Evolutionary conservation across 2,329 filamentous ascomycete genomes (phyloP), one percentile per base, ranked within the genome.

Genomic region (Tricladium varicosporioides): DNA sequence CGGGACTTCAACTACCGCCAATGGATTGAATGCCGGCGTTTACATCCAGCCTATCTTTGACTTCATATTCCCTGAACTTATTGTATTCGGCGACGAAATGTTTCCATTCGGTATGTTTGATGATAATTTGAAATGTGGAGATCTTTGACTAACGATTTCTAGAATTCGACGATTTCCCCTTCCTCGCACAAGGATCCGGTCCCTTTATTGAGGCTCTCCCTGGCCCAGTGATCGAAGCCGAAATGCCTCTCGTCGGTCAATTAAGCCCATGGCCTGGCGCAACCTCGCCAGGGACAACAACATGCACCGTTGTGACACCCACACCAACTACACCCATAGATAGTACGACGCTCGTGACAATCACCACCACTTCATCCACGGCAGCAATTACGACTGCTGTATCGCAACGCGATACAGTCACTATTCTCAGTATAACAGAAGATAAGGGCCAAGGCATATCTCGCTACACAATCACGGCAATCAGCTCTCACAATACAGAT

Each of bases 11-110:
- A 58, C 65, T 22, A 73, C 71, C 2, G 71, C 70, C 42, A 73
- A 75, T 56, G 68, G 68, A 22, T 72, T 77, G 40, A 59, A 69
- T 22, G 74, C 73, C 1, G 74, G 75, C 2, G 69, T 74, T 46
- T 77, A 73, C 46, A 67, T 76, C 33, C 69, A 71, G 27, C 71
- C 74, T 13, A 71, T 76, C 8, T 69, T 67, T 5, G 72, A 75
- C 54, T 76, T 73, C 71, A 75, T 76, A 58, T 74, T 74, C 63
- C 74, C 75, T 10, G 75, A 77, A 59, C 65, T 71, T 15, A 65
- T 70, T 14, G 63, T 68, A 5, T 74, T 74, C 15, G 75, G 75
- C 2, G 53, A 58, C 14, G 42, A 63, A 16, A 65, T 68, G 8
- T 61, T 63, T 63, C 69, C 59, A 57, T 72, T 68, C 63, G 22